Percentiles rank a stretch among this genome's conserved stretches.
Evolutionary conservation across 352 stramenopile species (phyloP).

Genomic region (Globisporangium middletonii): DNA sequence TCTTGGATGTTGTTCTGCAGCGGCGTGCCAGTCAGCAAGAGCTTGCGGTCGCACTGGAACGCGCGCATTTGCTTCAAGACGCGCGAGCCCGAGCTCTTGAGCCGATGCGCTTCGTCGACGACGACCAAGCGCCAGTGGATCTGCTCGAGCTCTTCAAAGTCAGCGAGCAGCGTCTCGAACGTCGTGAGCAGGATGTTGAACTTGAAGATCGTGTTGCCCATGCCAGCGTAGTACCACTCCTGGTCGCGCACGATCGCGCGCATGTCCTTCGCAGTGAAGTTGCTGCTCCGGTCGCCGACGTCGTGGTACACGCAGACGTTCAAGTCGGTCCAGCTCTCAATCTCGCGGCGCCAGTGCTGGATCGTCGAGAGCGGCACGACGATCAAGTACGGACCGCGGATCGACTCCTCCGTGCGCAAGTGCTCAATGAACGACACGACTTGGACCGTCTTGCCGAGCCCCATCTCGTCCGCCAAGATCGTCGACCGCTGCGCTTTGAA

Average conservation of each 20-base stretch:
- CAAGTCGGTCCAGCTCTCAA: conserved; percentile 95
- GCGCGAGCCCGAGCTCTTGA: conserved; percentile 73
- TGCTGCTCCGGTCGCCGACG: conserved; percentile 69
- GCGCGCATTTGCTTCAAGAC: conserved; percentile 87
- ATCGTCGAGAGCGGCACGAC: conserved; percentile 86
- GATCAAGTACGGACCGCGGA: conserved; percentile 80
- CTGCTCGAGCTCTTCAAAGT: conserved; percentile 83
- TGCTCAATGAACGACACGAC: conserved; percentile 92
- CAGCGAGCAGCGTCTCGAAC: conserved; percentile 76
- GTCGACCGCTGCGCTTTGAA: conserved; percentile 86
- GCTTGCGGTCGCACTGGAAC: conserved; percentile 83
- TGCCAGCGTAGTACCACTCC: conserved; percentile 85
- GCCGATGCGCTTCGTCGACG: conserved; percentile 79
- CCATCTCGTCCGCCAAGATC: conserved; percentile 89
- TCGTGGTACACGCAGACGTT: conserved; percentile 99
- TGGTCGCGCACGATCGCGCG: conserved; percentile 78
- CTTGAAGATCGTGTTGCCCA: conserved; percentile 89
- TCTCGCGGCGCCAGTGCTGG: conserved; percentile 84
- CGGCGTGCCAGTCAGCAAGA: conserved; percentile 96
- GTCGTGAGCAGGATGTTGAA: conserved; percentile 84
- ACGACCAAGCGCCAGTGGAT: conserved; percentile 83
- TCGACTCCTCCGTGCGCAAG: conserved; percentile 73
- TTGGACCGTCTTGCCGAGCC: conserved; percentile 93
- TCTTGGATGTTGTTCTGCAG: conserved; percentile 97
- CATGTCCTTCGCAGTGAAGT: conserved; percentile 87